Evolutionary conservation across 345 rosid species (phyloP).

Genomic region (Isatis tinctoria): DNA sequence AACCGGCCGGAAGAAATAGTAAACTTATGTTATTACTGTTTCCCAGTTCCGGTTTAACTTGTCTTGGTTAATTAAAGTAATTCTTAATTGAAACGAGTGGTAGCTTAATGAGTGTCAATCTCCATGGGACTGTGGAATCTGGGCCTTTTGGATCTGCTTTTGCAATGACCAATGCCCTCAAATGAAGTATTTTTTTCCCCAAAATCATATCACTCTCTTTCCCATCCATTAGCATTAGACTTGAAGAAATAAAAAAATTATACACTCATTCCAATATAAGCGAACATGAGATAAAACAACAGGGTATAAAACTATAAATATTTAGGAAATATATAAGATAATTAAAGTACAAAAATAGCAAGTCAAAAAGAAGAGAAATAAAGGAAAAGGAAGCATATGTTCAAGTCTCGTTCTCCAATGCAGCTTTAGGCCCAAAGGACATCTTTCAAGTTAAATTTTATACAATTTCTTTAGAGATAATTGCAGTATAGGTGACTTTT

Average conservation of each 20-base stretch:
- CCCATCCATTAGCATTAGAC: neutral
- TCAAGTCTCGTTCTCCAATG: neutral
- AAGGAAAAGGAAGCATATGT: neutral
- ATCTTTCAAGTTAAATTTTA: neutral
- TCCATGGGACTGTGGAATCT: constrained; percentile 17
- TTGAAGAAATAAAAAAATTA: neutral
- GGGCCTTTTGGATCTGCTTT: constrained; percentile 14
- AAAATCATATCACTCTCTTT: constrained; percentile 3
- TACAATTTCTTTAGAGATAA: too few species aligned
- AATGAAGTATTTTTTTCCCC: constrained; percentile 17
- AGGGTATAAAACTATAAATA: neutral
- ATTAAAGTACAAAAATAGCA: neutral
- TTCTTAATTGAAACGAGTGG: neutral
- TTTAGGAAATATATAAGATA: neutral
- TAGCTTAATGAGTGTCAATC: constrained; percentile 18
- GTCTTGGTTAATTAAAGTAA: neutral
- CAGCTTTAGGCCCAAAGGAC: constrained; percentile 3
- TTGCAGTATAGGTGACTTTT: too few species aligned
- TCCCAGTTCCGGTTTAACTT: neutral
- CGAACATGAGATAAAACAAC: neutral
- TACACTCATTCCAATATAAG: neutral
- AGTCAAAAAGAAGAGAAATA: neutral
- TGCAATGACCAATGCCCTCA: constrained; percentile 15
- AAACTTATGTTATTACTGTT: neutral
- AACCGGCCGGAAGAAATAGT: neutral